These are phyloP conservation scores for Scleroderma bovista DNA, from an alignment of 768 basidiomycete species.

Conservation along the genomic window DNA sequence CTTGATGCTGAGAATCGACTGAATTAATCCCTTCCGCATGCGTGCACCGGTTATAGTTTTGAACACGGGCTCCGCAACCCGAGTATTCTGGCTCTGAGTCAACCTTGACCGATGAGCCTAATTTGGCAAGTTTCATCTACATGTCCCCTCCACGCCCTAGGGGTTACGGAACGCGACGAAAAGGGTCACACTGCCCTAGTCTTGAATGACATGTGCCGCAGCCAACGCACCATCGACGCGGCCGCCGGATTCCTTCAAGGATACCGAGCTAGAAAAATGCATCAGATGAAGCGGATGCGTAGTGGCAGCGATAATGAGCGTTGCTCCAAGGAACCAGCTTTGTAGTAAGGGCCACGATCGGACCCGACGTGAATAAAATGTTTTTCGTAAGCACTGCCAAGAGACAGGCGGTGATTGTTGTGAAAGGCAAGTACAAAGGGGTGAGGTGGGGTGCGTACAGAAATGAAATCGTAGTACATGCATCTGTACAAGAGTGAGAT, in stretches of 20 bases:
- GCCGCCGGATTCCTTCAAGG: background rate
- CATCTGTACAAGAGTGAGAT: no score
- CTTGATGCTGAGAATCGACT: background rate
- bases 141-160: background rate
- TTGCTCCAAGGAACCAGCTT: background rate
- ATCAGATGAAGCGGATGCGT: no score
- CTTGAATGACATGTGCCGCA: no score
- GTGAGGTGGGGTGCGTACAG: background rate
- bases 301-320: background rate
- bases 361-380: background rate
- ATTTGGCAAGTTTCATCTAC: background rate
- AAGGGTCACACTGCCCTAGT: background rate
- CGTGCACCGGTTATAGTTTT: background rate
- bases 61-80: conserved; percentile 5
- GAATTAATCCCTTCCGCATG: background rate
- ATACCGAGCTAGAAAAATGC: background rate
- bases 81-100: conserved; percentile 6
- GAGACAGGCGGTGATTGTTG: background rate
- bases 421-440: background rate
- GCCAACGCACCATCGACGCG: no score
- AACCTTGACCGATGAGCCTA: conserved; percentile 13
- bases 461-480: no score
- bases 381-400: background rate
- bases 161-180: background rate
- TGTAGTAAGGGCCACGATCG: background rate